phyloP scores from a whole-genome alignment of 1,284 basidiomycete species.

The Leccinum fuscescens region DNA sequence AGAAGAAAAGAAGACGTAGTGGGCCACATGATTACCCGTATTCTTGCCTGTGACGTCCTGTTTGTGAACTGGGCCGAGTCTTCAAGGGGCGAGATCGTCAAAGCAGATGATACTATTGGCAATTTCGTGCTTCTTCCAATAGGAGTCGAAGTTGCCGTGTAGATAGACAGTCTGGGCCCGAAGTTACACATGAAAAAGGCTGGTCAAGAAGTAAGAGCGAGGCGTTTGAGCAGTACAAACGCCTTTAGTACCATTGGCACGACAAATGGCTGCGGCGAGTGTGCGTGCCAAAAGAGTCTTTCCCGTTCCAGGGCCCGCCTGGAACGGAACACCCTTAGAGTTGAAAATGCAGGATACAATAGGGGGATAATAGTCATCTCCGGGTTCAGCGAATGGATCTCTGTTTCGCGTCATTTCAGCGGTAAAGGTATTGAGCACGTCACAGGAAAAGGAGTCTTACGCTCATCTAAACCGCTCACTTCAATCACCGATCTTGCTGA shows the following conservation, averaged over 20 bases:
- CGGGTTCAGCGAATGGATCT: slow-evolving; percentile 89
- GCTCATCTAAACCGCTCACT: slow-evolving; percentile 79
- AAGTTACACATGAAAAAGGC: slow-evolving; percentile 98
- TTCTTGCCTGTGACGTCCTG: slow-evolving; percentile 63
- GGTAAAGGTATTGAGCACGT: not conserved
- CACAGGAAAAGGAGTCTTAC: slow-evolving; percentile 44
- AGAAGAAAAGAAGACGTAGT: not conserved
- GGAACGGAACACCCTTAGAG: slow-evolving; percentile 96
- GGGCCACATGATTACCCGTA: not conserved
- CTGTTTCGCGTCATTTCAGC: slow-evolving; percentile 37
- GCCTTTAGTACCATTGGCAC: slow-evolving; percentile 76
- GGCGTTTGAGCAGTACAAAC: slow-evolving; percentile 62
- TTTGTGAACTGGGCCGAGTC: slow-evolving; percentile 67
- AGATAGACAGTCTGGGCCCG: slow-evolving; percentile 92
- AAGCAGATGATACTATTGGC: slow-evolving; percentile 94
- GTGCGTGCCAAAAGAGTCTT: slow-evolving; percentile 94
- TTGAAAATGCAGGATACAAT: slow-evolving; percentile 94
- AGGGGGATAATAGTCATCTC: slow-evolving; percentile 99
- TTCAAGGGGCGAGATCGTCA: slow-evolving; percentile 90
- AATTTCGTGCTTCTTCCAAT: slow-evolving; percentile 92
- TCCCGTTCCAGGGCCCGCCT: slow-evolving; percentile 78
- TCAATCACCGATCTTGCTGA: slow-evolving; percentile 79
- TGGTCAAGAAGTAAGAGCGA: slow-evolving; percentile 29
- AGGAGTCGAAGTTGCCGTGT: slow-evolving; percentile 98
- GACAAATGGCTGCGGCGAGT: slow-evolving; percentile 91